Percentiles rank a stretch among this genome's conserved stretches.
phyloP scores from a whole-genome alignment of 2,329 filamentous ascomycete genomes.

The Neonectria hederae region DNA sequence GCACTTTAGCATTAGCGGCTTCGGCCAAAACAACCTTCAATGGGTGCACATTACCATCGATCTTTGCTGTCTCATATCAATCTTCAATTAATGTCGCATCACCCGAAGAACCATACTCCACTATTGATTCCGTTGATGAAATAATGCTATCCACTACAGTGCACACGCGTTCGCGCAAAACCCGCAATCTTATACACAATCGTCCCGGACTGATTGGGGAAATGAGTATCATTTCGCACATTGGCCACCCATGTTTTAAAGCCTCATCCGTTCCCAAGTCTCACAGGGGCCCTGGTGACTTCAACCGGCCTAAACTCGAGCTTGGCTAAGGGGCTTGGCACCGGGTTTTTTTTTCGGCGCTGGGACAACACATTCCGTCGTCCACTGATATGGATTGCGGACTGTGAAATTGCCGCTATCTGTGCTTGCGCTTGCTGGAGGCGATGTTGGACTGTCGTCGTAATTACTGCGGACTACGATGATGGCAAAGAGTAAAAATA shows the following conservation, averaged over 20 bases:
- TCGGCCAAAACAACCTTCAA: constrained; percentile 7
- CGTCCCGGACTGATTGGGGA: constrained; percentile 14
- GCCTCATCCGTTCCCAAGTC: neutral
- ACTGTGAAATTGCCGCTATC: neutral
- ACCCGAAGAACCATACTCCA: constrained; percentile 1
- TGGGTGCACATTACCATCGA: constrained; percentile 2
- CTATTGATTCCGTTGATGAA: constrained; percentile 3
- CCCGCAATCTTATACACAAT: neutral
- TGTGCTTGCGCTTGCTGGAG: neutral
- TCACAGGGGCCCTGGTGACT: neutral
- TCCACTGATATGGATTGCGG: neutral
- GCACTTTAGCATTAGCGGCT: constrained; percentile 9
- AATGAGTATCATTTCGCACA: constrained; percentile 30
- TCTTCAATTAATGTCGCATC: neutral
- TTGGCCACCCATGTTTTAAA: constrained; percentile 7
- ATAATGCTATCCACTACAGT: neutral
- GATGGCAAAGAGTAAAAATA: neutral
- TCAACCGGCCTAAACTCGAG: neutral
- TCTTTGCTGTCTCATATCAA: neutral
- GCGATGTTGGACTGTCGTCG: too few species aligned
- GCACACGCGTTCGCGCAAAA: constrained; percentile 11
- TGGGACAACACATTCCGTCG: neutral
- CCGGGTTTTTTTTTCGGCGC: neutral
- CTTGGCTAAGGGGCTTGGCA: neutral
- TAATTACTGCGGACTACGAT: neutral